Evolutionary conservation across 129 eudicot genomes (phyloP).

Genomic region (Glebionis coronaria): DNA sequence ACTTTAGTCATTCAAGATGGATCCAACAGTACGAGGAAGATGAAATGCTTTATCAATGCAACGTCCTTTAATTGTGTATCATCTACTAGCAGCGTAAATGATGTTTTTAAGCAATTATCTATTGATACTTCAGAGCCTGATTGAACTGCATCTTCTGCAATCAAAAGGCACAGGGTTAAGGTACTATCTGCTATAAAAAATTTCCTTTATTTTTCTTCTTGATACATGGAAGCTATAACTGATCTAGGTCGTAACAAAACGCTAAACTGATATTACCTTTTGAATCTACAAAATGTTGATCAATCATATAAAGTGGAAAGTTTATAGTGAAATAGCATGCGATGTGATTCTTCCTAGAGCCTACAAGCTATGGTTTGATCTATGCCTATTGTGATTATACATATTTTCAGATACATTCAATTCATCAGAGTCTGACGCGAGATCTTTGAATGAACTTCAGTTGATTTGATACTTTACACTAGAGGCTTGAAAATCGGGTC

Average conservation of each 20-base stretch:
- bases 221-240: background rate
- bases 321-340: conserved; percentile 43
- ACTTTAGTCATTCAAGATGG: conserved; percentile 73
- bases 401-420: background rate
- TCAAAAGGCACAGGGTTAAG: conserved; percentile 71
- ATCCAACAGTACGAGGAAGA: conserved; percentile 62
- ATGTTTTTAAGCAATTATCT: conserved; percentile 51
- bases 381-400: background rate
- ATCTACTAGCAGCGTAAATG: conserved; percentile 69
- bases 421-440: conserved; percentile 5
- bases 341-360: conserved; percentile 39
- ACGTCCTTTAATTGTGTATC: conserved; percentile 80
- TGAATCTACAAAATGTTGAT: conserved; percentile 44
- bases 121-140: conserved; percentile 66
- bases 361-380: conserved; percentile 56
- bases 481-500: conserved; percentile 65
- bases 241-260: background rate
- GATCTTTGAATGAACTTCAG: conserved; percentile 40
- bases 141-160: conserved; percentile 78
- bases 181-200: conserved; percentile 33
- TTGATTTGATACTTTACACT: conserved; percentile 58
- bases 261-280: background rate
- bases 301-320: conserved; percentile 55
- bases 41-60: conserved; percentile 83
- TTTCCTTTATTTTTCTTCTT: background rate